phyloP scores from a whole-genome alignment of 1,139 yeast species.

The Kodamaea sp. region DNA sequence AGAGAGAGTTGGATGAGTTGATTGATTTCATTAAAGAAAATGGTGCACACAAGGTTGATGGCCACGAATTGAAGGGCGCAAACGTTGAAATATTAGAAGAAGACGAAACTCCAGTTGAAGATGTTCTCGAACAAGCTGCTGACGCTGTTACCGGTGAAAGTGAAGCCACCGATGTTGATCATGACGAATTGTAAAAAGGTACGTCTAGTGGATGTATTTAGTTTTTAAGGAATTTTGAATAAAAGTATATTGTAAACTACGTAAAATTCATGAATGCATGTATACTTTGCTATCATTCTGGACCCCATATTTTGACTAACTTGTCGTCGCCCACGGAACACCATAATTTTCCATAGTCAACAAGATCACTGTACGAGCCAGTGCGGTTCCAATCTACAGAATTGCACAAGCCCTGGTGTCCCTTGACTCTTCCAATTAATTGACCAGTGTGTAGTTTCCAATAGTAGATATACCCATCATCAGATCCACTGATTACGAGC shows the following conservation, averaged over 20 bases:
- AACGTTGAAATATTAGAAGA: conserved; percentile 24
- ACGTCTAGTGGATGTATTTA: background rate
- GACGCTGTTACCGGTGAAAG: conserved; percentile 12
- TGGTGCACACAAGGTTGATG: conserved; percentile 64
- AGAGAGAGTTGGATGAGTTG: conserved; percentile 75
- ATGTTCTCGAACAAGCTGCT: conserved; percentile 15
- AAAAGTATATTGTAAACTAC: too few species aligned
- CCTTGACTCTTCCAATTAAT: conserved; percentile 57
- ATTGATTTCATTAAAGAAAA: conserved; percentile 66
- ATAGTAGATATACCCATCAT: conserved; percentile 74
- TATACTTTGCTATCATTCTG: too few species aligned
- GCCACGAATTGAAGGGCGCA: conserved; percentile 31
- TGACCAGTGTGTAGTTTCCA: conserved; percentile 82
- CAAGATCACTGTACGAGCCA: conserved; percentile 18
- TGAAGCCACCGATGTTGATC: conserved; percentile 28
- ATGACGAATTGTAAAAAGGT: conserved; percentile 49
- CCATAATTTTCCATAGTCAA: conserved; percentile 55
- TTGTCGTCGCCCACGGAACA: conserved; percentile 88
- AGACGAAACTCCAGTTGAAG: conserved; percentile 32
- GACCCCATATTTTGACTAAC: conserved; percentile 65
- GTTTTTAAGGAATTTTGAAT: too few species aligned
- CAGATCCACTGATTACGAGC: conserved; percentile 77
- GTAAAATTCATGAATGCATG: too few species aligned
- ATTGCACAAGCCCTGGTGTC: conserved; percentile 70
- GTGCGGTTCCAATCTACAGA: conserved; percentile 73